These are phyloP conservation scores for Gastrodia elata DNA, from an alignment of 106 monocot genomes.

Conservation along the genomic window DNA sequence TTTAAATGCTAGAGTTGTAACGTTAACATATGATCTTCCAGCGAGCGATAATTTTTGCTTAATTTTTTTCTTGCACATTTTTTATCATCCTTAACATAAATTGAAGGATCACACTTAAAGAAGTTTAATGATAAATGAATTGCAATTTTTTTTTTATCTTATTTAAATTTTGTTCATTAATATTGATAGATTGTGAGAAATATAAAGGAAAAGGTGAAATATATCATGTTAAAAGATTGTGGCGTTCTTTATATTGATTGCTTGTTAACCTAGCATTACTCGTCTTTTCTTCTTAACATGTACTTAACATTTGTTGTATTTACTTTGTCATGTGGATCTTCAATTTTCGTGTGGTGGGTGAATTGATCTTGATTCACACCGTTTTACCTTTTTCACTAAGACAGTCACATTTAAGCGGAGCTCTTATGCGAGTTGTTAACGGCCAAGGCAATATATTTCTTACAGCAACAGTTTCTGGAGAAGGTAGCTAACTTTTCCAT, in stretches of 20 bases:
- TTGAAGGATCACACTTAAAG: too few relatives aligned
- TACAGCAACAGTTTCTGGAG: constrained; percentile 22
- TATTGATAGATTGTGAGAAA: too few relatives aligned
- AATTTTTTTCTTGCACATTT: too few relatives aligned
- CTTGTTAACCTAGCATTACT: neutral
- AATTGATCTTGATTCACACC: neutral
- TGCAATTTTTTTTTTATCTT: too few relatives aligned
- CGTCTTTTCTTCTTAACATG: neutral
- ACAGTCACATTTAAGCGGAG: constrained; percentile 33
- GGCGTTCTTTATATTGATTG: neutral
- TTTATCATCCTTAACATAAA: too few relatives aligned
- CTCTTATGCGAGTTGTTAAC: constrained; percentile 37
- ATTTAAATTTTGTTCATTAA: too few relatives aligned
- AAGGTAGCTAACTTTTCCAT: constrained; percentile 13
- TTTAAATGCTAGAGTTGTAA: neutral
- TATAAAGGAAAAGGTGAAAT: too few relatives aligned
- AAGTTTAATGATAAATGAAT: too few relatives aligned
- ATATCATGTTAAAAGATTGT: too few relatives aligned
- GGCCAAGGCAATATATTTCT: constrained; percentile 31
- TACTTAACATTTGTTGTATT: neutral
- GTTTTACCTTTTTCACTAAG: neutral
- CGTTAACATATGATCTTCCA: neutral
- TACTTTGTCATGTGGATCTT: neutral
- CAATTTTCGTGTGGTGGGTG: neutral
- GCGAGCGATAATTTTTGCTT: too few relatives aligned